Evolutionary conservation across 495 filamentous ascomycete genomes (phyloP), one percentile per base, ranked within the genome.

Genomic region (Coniosporium apollinis): DNA sequence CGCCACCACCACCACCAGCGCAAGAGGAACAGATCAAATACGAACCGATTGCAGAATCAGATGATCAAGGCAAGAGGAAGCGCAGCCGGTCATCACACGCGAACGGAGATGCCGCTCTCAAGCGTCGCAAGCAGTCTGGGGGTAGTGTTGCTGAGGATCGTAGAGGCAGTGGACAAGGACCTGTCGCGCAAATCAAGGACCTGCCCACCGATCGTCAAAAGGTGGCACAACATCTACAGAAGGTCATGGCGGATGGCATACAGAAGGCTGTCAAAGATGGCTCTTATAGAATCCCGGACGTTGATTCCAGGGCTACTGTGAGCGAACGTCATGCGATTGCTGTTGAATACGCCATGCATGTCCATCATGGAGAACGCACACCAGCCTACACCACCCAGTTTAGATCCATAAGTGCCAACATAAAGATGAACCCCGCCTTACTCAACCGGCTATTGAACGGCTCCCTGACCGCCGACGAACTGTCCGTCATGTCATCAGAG

Each of bases 391-490:
- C 54, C 44, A 42, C 51, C 30, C 71, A 77, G 50, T 57, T 75
- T 46, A 63, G 72, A 45, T 62, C 78, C 20, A 65, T 96, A 30
- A 56, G 67, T 28, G 76, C 75, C 59, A 94, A 94, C 58, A 59
- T 93, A 41, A 89, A 91, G 62, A 72, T 70, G 52, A 97, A 97
- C 52, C 52, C 69, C 40, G 72, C 79, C 42, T 69, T 97, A 36
- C 70, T 74, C 41, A 69, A 77, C 55, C 74, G 79, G 31, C 59
- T 97, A 25, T 66, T 94, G 19, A 67, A 64, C 39, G 70, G 72
- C 34, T 67, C 60, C 34, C 61, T 94, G 37, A 70, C 75, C 3
- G 66, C 84, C 0, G 65, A 76, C 15, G 71, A 70, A 28, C 66
- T 97, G 22, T 77, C 82, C 25, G 68, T 69, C 37, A 94, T 97